These are phyloP conservation scores for Themeda triandra DNA, from an alignment of 176 grass and related monocot species.

Conservation along the genomic window DNA sequence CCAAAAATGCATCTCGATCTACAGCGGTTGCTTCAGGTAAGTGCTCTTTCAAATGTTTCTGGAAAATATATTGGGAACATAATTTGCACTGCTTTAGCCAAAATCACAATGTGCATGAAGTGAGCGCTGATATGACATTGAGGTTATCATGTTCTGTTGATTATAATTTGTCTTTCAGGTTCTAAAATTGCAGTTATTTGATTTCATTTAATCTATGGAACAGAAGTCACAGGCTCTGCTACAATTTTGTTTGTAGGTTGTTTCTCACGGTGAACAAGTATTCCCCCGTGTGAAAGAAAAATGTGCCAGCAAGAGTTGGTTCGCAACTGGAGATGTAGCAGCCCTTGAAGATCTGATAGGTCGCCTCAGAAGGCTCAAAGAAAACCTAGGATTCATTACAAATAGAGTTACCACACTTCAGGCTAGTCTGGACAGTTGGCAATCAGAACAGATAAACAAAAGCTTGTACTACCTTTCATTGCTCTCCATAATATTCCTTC, in stretches of 20 bases:
- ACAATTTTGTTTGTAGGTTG: conserved; percentile 44
- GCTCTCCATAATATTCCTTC: conserved; percentile 90
- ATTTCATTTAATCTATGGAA: neutral
- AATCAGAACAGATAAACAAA: conserved; percentile 91
- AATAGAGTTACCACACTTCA: conserved; percentile 80
- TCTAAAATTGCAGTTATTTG: neutral
- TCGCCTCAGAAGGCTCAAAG: conserved; percentile 85
- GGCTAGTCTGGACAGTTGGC: conserved; percentile 95
- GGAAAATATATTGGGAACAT: neutral
- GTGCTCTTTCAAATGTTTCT: neutral
- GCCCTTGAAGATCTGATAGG: conserved; percentile 80
- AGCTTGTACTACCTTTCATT: conserved; percentile 93
- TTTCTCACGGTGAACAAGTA: conserved; percentile 93
- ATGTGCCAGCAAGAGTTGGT: conserved; percentile 77
- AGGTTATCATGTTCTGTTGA: neutral
- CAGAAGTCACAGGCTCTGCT: neutral
- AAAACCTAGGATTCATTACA: conserved; percentile 83
- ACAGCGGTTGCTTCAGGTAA: conserved; percentile 89
- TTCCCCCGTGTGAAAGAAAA: conserved; percentile 90
- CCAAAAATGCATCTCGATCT: conserved; percentile 94
- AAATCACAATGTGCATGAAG: neutral
- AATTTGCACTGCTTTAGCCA: neutral
- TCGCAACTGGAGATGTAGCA: conserved; percentile 52
- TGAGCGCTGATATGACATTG: neutral
- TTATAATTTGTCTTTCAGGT: neutral